These are phyloP conservation scores for Xylariaceae sp. DNA, from an alignment of 2,329 filamentous ascomycete species.

Conservation along the genomic window DNA sequence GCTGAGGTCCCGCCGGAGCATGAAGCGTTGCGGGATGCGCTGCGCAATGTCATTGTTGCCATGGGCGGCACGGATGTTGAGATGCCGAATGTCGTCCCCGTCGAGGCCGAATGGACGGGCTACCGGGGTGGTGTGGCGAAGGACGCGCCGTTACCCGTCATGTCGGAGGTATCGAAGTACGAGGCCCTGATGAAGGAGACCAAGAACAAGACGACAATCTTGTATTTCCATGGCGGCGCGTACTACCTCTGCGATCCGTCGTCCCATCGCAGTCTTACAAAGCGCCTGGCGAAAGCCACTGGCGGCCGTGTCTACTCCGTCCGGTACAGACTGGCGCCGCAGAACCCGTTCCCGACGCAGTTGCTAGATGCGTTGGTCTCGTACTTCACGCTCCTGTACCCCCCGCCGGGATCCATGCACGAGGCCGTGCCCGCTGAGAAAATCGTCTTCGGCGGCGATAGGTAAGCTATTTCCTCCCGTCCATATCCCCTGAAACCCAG, in stretches of 20 bases:
- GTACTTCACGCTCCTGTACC: slow-evolving; percentile 69
- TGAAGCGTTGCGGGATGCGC: slow-evolving; percentile 47
- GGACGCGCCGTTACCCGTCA: slow-evolving; percentile 46
- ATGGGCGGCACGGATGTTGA: slow-evolving; percentile 37
- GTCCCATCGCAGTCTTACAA: slow-evolving; percentile 55
- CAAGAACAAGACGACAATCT: slow-evolving; percentile 55
- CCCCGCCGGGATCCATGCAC: slow-evolving; percentile 62
- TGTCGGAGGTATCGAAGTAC: slow-evolving; percentile 62
- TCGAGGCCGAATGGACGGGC: slow-evolving; percentile 73
- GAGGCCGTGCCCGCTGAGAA: slow-evolving; percentile 57
- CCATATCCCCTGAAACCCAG: neutral
- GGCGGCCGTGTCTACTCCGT: slow-evolving; percentile 66
- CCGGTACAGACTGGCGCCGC: slow-evolving; percentile 69
- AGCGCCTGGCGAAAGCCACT: slow-evolving; percentile 59
- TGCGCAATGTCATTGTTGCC: slow-evolving; percentile 54
- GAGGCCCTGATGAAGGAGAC: slow-evolving; percentile 62
- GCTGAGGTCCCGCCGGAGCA: slow-evolving; percentile 54
- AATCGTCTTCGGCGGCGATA: slow-evolving; percentile 69
- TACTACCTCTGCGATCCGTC: slow-evolving; percentile 68
- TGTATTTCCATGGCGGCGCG: slow-evolving; percentile 74
- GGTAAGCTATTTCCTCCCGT: slow-evolving; percentile 34
- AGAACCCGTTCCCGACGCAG: slow-evolving; percentile 68
- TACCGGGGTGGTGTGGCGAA: slow-evolving; percentile 52
- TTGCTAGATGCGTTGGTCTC: slow-evolving; percentile 67
- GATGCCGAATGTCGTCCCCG: slow-evolving; percentile 48